A percentile compares a stretch with the other conserved stretches of the same genome.
phyloP scores from a whole-genome alignment of 495 filamentous ascomycete genomes.

The Rusavskia elegans region DNA sequence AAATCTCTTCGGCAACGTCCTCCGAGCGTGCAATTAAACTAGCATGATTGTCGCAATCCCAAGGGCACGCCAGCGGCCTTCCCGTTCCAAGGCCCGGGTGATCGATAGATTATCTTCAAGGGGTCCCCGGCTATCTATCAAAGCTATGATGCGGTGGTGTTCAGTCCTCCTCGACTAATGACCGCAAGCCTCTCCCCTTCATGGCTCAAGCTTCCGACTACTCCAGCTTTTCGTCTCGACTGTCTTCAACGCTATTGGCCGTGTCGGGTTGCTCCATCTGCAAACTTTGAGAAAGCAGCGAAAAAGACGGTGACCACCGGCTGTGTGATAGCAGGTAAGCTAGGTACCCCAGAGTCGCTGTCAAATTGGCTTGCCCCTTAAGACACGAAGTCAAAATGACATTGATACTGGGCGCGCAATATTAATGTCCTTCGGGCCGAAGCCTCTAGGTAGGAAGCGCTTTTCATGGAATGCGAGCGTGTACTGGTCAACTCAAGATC shows the following conservation, averaged over 20 bases:
- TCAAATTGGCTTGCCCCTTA: too few species aligned
- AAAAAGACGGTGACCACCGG: not conserved
- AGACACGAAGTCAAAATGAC: too few species aligned
- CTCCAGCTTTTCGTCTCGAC: not conserved
- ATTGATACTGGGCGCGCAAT: too few species aligned
- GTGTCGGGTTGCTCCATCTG: not conserved
- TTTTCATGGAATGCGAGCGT: too few species aligned
- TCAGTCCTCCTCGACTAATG: not conserved
- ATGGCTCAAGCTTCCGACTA: not conserved
- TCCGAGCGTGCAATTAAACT: not conserved
- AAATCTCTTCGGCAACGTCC: not conserved
- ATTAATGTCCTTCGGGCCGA: too few species aligned
- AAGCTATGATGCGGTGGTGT: not conserved
- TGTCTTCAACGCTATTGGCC: not conserved
- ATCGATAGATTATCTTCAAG: not conserved
- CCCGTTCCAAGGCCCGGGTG: not conserved
- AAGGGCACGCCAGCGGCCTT: not conserved
- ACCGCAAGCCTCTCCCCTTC: not conserved
- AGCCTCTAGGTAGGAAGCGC: too few species aligned
- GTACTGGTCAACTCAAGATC: too few species aligned
- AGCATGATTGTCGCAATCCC: not conserved
- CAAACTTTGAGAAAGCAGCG: not conserved
- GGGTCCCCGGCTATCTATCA: not conserved
- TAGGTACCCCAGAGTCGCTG: not conserved
- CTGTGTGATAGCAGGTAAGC: not conserved